Evolutionary conservation across 2,329 filamentous ascomycete species (phyloP), one percentile per base, ranked within the genome.

Genomic region (Aspergillus fischeri): DNA sequence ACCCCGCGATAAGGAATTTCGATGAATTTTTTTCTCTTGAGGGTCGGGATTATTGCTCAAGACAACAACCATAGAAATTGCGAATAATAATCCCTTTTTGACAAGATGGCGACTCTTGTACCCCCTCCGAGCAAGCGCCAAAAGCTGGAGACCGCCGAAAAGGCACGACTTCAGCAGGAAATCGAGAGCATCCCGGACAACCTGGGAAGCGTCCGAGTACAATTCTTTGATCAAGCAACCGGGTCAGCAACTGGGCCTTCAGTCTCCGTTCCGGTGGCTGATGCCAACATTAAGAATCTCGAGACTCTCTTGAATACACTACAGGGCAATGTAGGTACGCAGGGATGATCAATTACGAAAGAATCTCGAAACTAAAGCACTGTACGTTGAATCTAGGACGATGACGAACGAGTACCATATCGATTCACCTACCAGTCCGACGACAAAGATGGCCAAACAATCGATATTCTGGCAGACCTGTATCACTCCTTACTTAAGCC

Each of bases 81-180:
- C 24, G 53, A 35, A 42, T 29, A 51, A 58, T 54, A 20, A 28
- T 44, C n/a, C n/a, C 42, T 9, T 52, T 53, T 50, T 29, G 25
- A 55, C 55, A 63, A 59, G 58, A 96, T 96, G 91, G 85, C 91
- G 65, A 96, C 91, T 4, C 77, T 92, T 50, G 73, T 88, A 5
- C 91, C 91, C n/a, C 91, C 90, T 49, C 90, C 91, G 4, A 92
- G 88, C 53, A 97, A 97, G 76, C 86, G 92, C 60, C 92, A 96
- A 71, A 89, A 87, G 74, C 85, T 88, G 51, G 90, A 90, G 65
- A 83, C 83, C 24, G 81, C 88, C 44, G 90, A 91, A 65, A 86
- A 85, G 67, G 84, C 89, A 7, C 82, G 86, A 63, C 78, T 85
- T 49, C 91, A 96, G 70, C 88, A 94, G 70, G 87, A 92, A 77